phyloP scores from a whole-genome alignment of 2,329 filamentous ascomycete genomes.

The Aaosphaeria arxii region DNA sequence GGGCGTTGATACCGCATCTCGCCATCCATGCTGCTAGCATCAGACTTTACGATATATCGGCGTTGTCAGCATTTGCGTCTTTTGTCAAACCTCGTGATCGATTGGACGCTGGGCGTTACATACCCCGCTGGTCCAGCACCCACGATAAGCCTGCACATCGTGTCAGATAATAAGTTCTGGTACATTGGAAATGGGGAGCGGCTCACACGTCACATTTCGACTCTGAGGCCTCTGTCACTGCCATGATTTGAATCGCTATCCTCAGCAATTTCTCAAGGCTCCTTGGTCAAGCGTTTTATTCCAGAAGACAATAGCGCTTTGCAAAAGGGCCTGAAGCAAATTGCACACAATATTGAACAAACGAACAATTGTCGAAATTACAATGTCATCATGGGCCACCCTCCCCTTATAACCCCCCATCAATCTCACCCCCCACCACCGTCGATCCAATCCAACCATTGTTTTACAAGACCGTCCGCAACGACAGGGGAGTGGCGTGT shows the following conservation, averaged over 20 bases:
- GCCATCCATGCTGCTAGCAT: slow-evolving; percentile 44
- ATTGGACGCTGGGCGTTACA: not conserved
- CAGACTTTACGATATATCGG: slow-evolving; percentile 13
- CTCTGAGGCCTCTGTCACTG: slow-evolving; percentile 14
- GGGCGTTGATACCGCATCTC: slow-evolving; percentile 37
- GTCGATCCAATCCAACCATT: no score
- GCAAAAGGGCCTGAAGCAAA: no score
- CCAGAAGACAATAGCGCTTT: no score
- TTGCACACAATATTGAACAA: no score
- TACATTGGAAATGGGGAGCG: not conserved
- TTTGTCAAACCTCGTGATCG: not conserved
- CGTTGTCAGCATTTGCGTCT: not conserved
- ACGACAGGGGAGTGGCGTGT: no score
- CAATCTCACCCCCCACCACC: no score
- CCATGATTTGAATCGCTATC: slow-evolving; percentile 10
- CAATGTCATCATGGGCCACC: no score
- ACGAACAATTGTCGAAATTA: no score
- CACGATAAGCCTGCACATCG: slow-evolving; percentile 29
- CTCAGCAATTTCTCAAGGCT: no score
- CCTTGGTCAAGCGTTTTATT: no score
- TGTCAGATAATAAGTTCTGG: not conserved
- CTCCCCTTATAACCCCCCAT: no score
- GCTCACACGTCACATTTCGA: slow-evolving; percentile 37
- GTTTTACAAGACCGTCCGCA: no score
- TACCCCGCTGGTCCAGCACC: slow-evolving; percentile 40